Evolutionary conservation across 768 basidiomycete species (phyloP).

Genomic region (Hygrophoropsis aurantiaca): DNA sequence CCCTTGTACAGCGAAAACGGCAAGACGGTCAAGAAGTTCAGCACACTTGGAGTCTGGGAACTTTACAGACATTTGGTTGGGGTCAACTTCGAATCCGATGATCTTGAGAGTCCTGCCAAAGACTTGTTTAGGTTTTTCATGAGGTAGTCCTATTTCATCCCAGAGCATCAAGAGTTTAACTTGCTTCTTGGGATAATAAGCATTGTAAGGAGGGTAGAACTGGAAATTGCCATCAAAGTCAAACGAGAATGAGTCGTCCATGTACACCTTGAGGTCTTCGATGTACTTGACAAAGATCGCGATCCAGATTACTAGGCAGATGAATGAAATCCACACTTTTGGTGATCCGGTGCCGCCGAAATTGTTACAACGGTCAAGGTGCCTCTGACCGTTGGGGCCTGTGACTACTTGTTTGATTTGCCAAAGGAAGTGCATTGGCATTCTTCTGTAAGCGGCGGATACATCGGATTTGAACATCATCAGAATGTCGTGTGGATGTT

Average conservation of each 20-base stretch:
- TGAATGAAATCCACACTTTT: slow-evolving; percentile 26
- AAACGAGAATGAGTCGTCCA: neutral
- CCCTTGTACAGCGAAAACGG: accelerated
- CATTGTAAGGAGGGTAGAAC: slow-evolving; percentile 23
- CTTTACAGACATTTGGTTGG: slow-evolving; percentile 15
- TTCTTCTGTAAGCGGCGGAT: slow-evolving; percentile 30
- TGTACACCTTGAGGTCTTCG: neutral
- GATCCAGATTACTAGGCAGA: slow-evolving; percentile 32
- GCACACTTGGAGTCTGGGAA: neutral
- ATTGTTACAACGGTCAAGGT: slow-evolving; percentile 21
- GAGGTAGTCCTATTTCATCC: slow-evolving; percentile 29
- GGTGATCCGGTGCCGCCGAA: slow-evolving; percentile 23
- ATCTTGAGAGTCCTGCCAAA: slow-evolving; percentile 17
- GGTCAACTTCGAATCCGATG: slow-evolving; percentile 30
- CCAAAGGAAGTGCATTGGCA: slow-evolving; percentile 36
- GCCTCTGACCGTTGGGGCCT: slow-evolving; percentile 15
- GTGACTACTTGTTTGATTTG: slow-evolving; percentile 37
- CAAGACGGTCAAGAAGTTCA: neutral
- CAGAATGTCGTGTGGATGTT: slow-evolving; percentile 3
- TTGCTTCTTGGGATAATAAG: slow-evolving; percentile 20
- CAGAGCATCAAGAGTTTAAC: slow-evolving; percentile 23
- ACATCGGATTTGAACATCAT: slow-evolving; percentile 38
- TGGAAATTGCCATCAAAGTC: slow-evolving; percentile 7
- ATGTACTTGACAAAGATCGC: slow-evolving; percentile 9
- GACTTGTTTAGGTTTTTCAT: slow-evolving; percentile 27